Evolutionary conservation across 305 asterid genomes (phyloP), one percentile per base, ranked within the genome.

Genomic region (Plantago rigida): DNA sequence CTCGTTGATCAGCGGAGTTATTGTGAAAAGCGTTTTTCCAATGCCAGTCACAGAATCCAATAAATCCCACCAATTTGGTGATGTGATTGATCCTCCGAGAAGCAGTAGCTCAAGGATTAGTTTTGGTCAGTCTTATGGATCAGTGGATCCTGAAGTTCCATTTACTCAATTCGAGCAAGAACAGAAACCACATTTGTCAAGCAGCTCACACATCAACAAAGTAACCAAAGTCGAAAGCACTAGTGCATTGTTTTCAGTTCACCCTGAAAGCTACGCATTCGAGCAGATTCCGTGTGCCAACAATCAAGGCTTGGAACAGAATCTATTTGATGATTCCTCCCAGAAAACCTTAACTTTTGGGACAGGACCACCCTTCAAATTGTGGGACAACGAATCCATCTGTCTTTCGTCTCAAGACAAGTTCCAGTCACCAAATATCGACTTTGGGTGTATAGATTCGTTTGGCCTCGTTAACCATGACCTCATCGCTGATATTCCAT

Each of bases 151-250:
- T 0, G 79, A 78, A 47, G 75, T 67, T 24, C 77, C 72, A 13
- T 65, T 82, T 24, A 59, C 68, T 67, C 84, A 77, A 49, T 72
- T 70, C 77, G 77, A 76, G 34, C 69, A 71, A 58, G 87, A 82
- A 63, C 53, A 47, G 12, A 74, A 70, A 56, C 63, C 80, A 41
- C 72, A 51, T 58, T 74, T 26, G 59, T 66, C 78, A 19, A 59
- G 59, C 64, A 62, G 52, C 65, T 69, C 36, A 59, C 63, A 67
- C 57, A 52, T 50, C 5, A 73, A 59, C 48, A 72, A 71, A 55
- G 69, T 68, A 28, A 60, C 78, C 9, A 71, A 76, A 64, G 73
- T 60, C 2, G 76, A 57, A 75, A 70, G 69, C 62, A 48, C 67
- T 8, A 70, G 65, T 48, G 78, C 75, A 13, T 39, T 77, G 74